Percentiles rank a stretch among this genome's conserved stretches.
These are phyloP conservation scores for Firmiana major DNA, from an alignment of 345 rosid genomes.

Conservation along the genomic window DNA sequence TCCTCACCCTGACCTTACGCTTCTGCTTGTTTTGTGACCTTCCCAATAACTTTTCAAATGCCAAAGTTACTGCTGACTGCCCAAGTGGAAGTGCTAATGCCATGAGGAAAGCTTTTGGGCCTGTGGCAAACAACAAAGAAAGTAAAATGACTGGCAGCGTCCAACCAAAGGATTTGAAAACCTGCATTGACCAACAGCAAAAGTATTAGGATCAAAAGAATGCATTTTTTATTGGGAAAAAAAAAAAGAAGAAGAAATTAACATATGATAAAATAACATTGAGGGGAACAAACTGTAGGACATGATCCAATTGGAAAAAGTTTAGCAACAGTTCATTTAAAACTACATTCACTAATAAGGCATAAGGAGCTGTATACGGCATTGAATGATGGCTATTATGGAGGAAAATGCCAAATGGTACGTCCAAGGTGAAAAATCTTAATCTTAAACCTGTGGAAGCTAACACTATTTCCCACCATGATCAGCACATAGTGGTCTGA, in stretches of 20 bases:
- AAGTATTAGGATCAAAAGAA: not conserved
- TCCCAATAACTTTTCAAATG: constrained; percentile 29
- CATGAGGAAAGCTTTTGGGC: constrained; percentile 56
- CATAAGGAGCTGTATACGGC: not conserved
- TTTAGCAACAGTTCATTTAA: constrained; percentile 1
- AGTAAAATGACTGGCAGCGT: constrained; percentile 38
- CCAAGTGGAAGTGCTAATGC: constrained; percentile 38
- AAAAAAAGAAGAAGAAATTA: not conserved
- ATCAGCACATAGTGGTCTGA: not conserved
- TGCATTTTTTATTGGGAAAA: not conserved
- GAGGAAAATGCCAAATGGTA: not conserved
- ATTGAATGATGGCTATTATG: not conserved
- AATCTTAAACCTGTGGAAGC: not conserved
- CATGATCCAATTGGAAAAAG: not conserved
- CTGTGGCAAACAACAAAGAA: constrained; percentile 40
- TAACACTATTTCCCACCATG: not conserved
- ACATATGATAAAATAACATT: not conserved
- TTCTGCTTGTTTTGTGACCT: constrained; percentile 19
- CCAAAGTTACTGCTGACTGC: constrained; percentile 32
- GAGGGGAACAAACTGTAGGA: not conserved
- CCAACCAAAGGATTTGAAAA: constrained; percentile 61
- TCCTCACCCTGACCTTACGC: constrained; percentile 24
- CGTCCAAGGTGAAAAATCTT: not conserved
- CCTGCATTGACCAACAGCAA: constrained; percentile 36
- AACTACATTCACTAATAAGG: not conserved